Evolutionary conservation across 306 rosid genomes (phyloP), one percentile per base, ranked within the genome.

Genomic region (Dalbergia oliveri): DNA sequence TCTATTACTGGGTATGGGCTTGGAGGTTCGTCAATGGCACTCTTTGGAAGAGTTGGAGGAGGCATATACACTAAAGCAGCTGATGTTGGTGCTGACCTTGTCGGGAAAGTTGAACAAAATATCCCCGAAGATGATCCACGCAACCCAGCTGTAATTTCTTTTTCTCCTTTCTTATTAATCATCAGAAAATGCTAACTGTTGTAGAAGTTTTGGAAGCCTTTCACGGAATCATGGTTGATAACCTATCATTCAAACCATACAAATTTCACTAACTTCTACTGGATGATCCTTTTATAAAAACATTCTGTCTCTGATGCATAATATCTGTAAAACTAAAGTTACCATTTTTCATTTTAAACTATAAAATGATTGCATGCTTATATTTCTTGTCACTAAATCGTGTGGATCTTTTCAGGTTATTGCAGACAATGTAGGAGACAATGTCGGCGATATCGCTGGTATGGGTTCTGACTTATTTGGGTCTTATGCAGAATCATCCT

Each of bases 1-100:
- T 91, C 94, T 13, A 89, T 89, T 59, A 91, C 94, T 1, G 94
- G 92, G 58, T 89, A 91, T 67, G 92, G 97, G 15, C 92, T 91
- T 49, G 91, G 94, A 77, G 94, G 97, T 16, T 91, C 89, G 34
- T 91, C 97, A 49, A 91, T 91, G 97, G 94, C 97, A 10, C 88
- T 91, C 72, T 89, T 89, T 51, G 94, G 91, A 75, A 88, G 97
- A 82, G 92, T 91, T 80, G 94, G 94, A 6, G 94, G 94, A 63
- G 97, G 94, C 31, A 88, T 89, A 43, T 91, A 89, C 84, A 91
- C 97, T 47, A 91, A 89, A 86, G 97, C 97, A 44, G 97, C 94
- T 60, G 94, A 88, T 91, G 94, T 89, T 82, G 97, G 97, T 43
- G 97, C 94, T 81, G 94, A 88, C 69, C 97, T 91, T 19, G 93